Evolutionary conservation across 1,284 basidiomycete species (phyloP).

Genomic region (Cystobasidium sp.): DNA sequence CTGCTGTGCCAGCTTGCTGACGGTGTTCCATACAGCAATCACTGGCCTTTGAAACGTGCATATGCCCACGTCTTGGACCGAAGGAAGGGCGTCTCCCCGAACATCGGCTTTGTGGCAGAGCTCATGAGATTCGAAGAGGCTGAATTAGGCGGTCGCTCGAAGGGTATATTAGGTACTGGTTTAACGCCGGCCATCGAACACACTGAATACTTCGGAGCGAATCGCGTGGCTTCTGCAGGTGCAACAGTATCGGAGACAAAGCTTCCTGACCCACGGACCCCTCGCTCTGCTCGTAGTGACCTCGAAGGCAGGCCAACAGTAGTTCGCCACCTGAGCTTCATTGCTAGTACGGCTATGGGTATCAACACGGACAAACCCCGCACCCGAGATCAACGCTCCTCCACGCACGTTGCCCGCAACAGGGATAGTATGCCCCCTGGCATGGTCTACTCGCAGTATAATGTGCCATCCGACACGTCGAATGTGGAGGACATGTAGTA

Average conservation of each 20-base stretch:
- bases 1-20: not conserved
- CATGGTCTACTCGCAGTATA: constrained; percentile 5
- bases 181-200: constrained; percentile 26
- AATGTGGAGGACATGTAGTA: not conserved
- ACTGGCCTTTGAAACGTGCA: constrained; percentile 88
- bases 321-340: constrained; percentile 43
- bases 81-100: constrained; percentile 90
- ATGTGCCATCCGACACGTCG: not conserved
- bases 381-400: constrained; percentile 27
- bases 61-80: constrained; percentile 89
- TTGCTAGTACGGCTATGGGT: constrained; percentile 38
- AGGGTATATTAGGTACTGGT: constrained; percentile 31
- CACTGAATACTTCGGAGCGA: constrained; percentile 4
- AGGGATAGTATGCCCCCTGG: constrained; percentile 30
- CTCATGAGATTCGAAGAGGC: constrained; percentile 91
- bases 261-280: not conserved
- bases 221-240: constrained; percentile 11
- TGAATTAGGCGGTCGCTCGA: constrained; percentile 35
- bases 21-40: constrained; percentile 65
- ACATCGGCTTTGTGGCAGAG: constrained; percentile 96
- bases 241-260: not conserved
- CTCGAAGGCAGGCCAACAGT: constrained; percentile 38
- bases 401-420: constrained; percentile 16
- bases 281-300: constrained; percentile 23
- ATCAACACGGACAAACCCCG: constrained; percentile 23